Conservation (phyloP, 1,139 yeast genomes). For the Scheffersomyces stambukii region DNA sequence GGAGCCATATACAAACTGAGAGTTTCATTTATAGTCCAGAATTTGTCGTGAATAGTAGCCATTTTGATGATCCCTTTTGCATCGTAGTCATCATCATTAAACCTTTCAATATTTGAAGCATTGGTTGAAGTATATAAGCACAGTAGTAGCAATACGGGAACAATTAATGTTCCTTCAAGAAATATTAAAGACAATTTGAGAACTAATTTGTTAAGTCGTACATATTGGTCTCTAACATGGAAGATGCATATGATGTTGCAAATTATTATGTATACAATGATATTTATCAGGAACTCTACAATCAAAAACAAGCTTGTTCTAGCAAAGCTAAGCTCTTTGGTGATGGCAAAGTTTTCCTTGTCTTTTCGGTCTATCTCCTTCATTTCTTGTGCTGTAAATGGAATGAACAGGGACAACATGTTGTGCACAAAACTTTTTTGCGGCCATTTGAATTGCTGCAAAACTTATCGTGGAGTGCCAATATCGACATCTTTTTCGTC, state of each 20-base stretch:
- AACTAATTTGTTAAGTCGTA: constrained; percentile 2
- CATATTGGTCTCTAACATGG: constrained; percentile 4
- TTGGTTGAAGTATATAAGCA: constrained; percentile 5
- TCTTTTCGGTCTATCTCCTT: no score
- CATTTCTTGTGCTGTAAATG: no score
- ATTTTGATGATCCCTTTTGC: constrained; percentile 8
- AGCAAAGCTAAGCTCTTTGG: no score
- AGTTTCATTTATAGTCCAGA: no score
- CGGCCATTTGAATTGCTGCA: no score
- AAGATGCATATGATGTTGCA: constrained; percentile 5
- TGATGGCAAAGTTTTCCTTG: no score
- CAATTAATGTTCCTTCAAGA: constrained; percentile 4
- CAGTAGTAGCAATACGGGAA: constrained; percentile 5
- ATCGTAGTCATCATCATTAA: constrained; percentile 6
- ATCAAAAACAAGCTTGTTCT: no score
- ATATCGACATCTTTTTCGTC: no score
- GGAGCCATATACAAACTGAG: no score
- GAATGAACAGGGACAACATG: no score
- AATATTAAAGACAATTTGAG: constrained; percentile 1
- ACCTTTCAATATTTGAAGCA: constrained; percentile 5
- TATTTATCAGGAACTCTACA: constrained; percentile 8
- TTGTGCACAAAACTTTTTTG: no score
- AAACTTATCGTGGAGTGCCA: no score
- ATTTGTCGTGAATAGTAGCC: constrained; percentile 7
- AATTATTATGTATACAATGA: constrained; percentile 5